Conservation (phyloP, 2,329 filamentous ascomycete species). For the Penicillium sp. region DNA sequence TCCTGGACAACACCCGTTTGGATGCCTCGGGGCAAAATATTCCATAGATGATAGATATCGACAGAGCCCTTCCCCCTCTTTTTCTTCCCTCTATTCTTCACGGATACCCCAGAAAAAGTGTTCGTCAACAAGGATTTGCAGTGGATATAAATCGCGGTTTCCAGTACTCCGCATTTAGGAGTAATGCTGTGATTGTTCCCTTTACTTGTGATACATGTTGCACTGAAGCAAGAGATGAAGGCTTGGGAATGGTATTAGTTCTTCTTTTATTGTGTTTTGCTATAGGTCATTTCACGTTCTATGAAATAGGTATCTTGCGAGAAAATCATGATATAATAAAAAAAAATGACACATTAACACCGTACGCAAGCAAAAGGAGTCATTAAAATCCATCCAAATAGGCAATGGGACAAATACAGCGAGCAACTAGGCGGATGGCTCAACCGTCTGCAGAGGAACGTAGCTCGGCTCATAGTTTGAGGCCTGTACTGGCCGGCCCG, state of each 20-base stretch:
- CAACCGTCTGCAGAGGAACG: slow-evolving; percentile 52
- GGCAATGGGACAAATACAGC: slow-evolving; percentile 4
- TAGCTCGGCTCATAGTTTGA: slow-evolving; percentile 44
- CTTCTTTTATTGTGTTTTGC: background rate
- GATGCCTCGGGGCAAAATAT: too few relatives aligned
- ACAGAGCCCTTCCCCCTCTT: too few relatives aligned
- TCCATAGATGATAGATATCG: too few relatives aligned
- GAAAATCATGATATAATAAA: background rate
- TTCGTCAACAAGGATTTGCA: too few relatives aligned
- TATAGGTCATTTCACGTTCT: background rate
- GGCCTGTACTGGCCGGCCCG: slow-evolving; percentile 31
- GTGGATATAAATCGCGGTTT: too few relatives aligned
- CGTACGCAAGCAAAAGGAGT: slow-evolving; percentile 1
- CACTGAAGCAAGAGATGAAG: too few relatives aligned
- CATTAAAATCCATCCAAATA: slow-evolving; percentile 11
- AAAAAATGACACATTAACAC: background rate
- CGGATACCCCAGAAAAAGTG: too few relatives aligned
- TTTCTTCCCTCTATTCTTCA: too few relatives aligned
- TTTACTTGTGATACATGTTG: too few relatives aligned
- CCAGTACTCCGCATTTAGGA: too few relatives aligned
- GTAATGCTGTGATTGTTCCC: too few relatives aligned
- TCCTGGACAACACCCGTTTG: too few relatives aligned
- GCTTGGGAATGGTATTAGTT: slow-evolving; percentile 1
- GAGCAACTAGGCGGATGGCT: slow-evolving; percentile 36
- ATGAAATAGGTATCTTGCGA: slow-evolving; percentile 21